These are phyloP conservation scores for Arabidopsis suecica DNA, from an alignment of 345 rosid species.

Conservation along the genomic window DNA sequence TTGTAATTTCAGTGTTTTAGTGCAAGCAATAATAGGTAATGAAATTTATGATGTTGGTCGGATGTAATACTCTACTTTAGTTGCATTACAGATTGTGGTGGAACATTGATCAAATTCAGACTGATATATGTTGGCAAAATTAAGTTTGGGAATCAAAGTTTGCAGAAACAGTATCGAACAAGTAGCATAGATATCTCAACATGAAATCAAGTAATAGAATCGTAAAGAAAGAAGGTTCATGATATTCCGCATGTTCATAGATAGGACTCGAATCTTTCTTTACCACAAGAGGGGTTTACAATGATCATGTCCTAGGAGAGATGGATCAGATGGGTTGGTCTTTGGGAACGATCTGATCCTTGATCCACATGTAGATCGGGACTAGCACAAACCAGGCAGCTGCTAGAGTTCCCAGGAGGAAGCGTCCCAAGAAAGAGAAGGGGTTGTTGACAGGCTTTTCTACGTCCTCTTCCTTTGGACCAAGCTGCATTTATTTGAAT, in stretches of 20 bases:
- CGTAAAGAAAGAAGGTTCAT: background rate
- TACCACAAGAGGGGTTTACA: background rate
- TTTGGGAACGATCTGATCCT: conserved; percentile 84
- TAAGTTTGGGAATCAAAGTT: background rate
- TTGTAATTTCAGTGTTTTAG: conserved; percentile 14
- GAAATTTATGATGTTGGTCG: conserved; percentile 13
- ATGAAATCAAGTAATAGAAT: background rate
- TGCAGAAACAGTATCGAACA: background rate
- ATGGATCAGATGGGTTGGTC: conserved; percentile 77
- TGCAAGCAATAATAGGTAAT: background rate
- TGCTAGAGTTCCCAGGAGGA: conserved; percentile 76
- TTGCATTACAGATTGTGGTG: conserved; percentile 21
- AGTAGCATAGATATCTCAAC: background rate
- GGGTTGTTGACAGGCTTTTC: conserved; percentile 70
- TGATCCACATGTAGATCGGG: conserved; percentile 98
- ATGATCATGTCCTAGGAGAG: conserved; percentile 10
- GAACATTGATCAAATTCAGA: conserved; percentile 16
- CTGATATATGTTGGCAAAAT: background rate
- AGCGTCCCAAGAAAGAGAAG: conserved; percentile 63
- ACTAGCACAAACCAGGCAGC: conserved; percentile 80
- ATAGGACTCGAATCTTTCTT: conserved; percentile 7
- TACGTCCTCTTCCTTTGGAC: conserved; percentile 90
- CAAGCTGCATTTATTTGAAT: conserved; percentile 62
- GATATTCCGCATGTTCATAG: conserved; percentile 8
- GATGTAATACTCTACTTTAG: conserved; percentile 8